phyloP scores from a whole-genome alignment of 768 basidiomycete genomes.

The Mycena capillaripes region DNA sequence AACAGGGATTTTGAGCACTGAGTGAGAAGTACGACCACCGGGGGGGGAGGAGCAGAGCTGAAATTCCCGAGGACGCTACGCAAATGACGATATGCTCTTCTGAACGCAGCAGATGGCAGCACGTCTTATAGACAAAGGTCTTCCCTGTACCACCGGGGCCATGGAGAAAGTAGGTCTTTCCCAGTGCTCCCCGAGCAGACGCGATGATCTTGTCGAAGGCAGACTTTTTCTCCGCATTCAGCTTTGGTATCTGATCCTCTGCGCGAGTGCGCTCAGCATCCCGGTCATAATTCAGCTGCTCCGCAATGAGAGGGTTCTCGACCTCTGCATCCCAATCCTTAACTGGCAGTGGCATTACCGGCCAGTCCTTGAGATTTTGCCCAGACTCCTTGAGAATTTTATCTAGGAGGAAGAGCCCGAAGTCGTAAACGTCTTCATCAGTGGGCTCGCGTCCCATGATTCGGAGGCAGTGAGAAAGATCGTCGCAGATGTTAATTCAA shows the following conservation, averaged over 20 bases:
- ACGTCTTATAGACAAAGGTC: slow-evolving; percentile 58
- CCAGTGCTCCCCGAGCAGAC: slow-evolving; percentile 38
- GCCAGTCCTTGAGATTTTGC: slow-evolving; percentile 39
- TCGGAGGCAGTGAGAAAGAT: slow-evolving; percentile 45
- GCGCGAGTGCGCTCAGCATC: slow-evolving; percentile 29
- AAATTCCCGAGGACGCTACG: slow-evolving; percentile 64
- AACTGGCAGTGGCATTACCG: slow-evolving; percentile 26
- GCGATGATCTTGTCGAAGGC: slow-evolving; percentile 47
- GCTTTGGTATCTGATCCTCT: slow-evolving; percentile 12
- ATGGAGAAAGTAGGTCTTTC: slow-evolving; percentile 55
- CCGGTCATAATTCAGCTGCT: slow-evolving; percentile 26
- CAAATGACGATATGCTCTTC: slow-evolving; percentile 54
- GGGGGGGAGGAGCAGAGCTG: slow-evolving; percentile 57
- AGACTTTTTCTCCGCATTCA: slow-evolving; percentile 49
- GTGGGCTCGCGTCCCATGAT: slow-evolving; percentile 33
- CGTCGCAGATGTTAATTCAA: slow-evolving; percentile 55
- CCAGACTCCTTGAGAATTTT: slow-evolving; percentile 41
- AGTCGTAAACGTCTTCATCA: slow-evolving; percentile 52
- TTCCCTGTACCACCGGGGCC: slow-evolving; percentile 62
- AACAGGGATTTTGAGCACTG: slow-evolving; percentile 62
- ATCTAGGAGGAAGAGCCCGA: slow-evolving; percentile 58
- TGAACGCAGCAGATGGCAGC: slow-evolving; percentile 42
- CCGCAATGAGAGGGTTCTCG: slow-evolving; percentile 38
- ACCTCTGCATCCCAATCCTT: slow-evolving; percentile 35
- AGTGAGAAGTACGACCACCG: slow-evolving; percentile 65